Conservation (phyloP, 2,329 filamentous ascomycete species). For the Aspergillus uvarum region DNA sequence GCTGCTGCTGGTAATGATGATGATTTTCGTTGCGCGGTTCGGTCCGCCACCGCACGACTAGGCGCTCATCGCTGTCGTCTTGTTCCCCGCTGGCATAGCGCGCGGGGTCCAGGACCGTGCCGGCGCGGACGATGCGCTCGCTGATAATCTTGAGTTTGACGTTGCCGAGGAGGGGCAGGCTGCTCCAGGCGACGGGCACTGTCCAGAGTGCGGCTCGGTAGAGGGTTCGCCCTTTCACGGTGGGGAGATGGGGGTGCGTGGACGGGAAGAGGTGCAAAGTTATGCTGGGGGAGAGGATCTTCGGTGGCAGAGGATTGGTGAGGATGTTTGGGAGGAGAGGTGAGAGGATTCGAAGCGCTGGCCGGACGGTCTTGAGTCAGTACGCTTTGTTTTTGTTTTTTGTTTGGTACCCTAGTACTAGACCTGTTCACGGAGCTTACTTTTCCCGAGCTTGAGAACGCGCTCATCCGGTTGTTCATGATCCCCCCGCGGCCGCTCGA, state of each 20-base stretch:
- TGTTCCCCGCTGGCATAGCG: slow-evolving; percentile 29
- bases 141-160: slow-evolving; percentile 83
- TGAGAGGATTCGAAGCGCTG: slow-evolving; percentile 61
- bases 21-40: slow-evolving; percentile 38
- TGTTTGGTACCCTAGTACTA: background rate
- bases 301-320: slow-evolving; percentile 59
- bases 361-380: slow-evolving; percentile 5
- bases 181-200: slow-evolving; percentile 92
- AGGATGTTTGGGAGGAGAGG: slow-evolving; percentile 62
- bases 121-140: slow-evolving; percentile 76
- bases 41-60: slow-evolving; percentile 89
- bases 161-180: slow-evolving; percentile 85
- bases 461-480: slow-evolving; percentile 58
- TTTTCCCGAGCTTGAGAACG: slow-evolving; percentile 62
- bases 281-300: slow-evolving; percentile 63
- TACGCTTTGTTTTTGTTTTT: slow-evolving; percentile 4
- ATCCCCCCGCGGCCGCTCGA: slow-evolving; percentile 32
- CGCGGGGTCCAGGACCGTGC: slow-evolving; percentile 39
- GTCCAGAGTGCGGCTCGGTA: slow-evolving; percentile 96
- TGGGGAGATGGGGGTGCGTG: slow-evolving; percentile 67
- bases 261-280: slow-evolving; percentile 65
- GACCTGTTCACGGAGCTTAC: slow-evolving; percentile 36
- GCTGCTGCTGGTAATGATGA: background rate
- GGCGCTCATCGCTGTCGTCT: slow-evolving; percentile 62
- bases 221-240: slow-evolving; percentile 84